Percentiles rank a stretch among this genome's conserved stretches.
These are phyloP conservation scores for Neofusicoccum kwambonambiense DNA, from an alignment of 2,329 filamentous ascomycete genomes.

Conservation along the genomic window DNA sequence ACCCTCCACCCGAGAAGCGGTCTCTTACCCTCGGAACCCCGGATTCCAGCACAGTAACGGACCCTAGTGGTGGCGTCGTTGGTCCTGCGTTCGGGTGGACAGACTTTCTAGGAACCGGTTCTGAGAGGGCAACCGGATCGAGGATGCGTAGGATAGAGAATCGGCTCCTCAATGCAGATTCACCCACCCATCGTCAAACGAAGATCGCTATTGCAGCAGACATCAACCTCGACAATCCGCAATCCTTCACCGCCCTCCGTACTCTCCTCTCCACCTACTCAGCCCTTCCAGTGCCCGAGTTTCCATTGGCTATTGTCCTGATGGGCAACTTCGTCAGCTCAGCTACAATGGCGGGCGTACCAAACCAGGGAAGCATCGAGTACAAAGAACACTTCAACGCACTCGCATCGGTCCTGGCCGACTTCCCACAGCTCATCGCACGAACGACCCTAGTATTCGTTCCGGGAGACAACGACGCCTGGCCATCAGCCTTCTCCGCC, in stretches of 20 bases:
- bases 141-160: conserved; percentile 81
- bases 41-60: conserved; percentile 45
- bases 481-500: conserved; percentile 80
- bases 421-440: conserved; percentile 78
- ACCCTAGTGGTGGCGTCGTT: conserved; percentile 43
- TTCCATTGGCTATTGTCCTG: conserved; percentile 77
- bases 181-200: conserved; percentile 33
- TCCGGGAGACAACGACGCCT: conserved; percentile 96
- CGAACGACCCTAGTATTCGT: conserved; percentile 86
- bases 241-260: conserved; percentile 75
- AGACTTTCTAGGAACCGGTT: conserved; percentile 89
- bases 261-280: conserved; percentile 75
- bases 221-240: conserved; percentile 72
- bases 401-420: conserved; percentile 75
- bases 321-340: conserved; percentile 76
- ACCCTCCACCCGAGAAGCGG: conserved; percentile 85
- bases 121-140: conserved; percentile 76
- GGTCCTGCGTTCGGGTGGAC: conserved; percentile 79
- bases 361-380: conserved; percentile 79
- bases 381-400: conserved; percentile 96
- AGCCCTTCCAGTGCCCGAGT: conserved; percentile 59
- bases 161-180: conserved; percentile 54
- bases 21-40: conserved; percentile 67
- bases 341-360: conserved; percentile 60
- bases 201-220: conserved; percentile 40